A percentile compares a stretch with the other conserved stretches of the same genome.
phyloP scores from a whole-genome alignment of 2,329 filamentous ascomycete species.

The Microascus cirrosus region DNA sequence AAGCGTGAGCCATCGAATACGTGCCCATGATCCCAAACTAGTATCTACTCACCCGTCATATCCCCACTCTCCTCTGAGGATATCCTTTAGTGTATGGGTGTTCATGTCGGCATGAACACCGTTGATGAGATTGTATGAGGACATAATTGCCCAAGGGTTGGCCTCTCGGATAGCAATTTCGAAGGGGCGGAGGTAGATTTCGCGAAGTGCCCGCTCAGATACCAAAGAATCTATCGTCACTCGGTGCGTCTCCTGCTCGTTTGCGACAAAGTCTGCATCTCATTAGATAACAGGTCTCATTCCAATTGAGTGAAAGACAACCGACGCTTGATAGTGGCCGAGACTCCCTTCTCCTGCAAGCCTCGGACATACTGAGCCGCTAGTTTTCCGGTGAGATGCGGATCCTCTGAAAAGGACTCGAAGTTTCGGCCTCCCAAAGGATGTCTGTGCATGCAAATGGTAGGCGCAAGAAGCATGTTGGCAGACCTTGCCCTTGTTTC shows the following conservation, averaged over 20 bases:
- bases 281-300: conserved; percentile 3
- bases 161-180: conserved; percentile 61
- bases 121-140: conserved; percentile 57
- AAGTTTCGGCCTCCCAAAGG: conserved; percentile 79
- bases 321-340: conserved; percentile 67
- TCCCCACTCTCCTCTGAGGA: conserved; percentile 50
- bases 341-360: conserved; percentile 61
- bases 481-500: conserved; percentile 65
- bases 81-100: conserved; percentile 38
- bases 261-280: conserved; percentile 50
- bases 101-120: conserved; percentile 51
- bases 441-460: conserved; percentile 71
- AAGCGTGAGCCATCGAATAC: neutral
- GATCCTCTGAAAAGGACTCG: conserved; percentile 79
- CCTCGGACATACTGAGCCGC: conserved; percentile 63
- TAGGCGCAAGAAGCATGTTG: conserved; percentile 64
- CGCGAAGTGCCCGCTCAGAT: conserved; percentile 52
- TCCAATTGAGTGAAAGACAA: neutral
- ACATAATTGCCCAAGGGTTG: conserved; percentile 60
- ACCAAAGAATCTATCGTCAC: conserved; percentile 54
- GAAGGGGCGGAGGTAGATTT: conserved; percentile 65
- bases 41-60: conserved; percentile 41
- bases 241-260: conserved; percentile 61
- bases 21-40: neutral
- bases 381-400: conserved; percentile 62